Evolutionary conservation across 257 asterid species (phyloP).

Genomic region (Lycium ferocissimum): DNA sequence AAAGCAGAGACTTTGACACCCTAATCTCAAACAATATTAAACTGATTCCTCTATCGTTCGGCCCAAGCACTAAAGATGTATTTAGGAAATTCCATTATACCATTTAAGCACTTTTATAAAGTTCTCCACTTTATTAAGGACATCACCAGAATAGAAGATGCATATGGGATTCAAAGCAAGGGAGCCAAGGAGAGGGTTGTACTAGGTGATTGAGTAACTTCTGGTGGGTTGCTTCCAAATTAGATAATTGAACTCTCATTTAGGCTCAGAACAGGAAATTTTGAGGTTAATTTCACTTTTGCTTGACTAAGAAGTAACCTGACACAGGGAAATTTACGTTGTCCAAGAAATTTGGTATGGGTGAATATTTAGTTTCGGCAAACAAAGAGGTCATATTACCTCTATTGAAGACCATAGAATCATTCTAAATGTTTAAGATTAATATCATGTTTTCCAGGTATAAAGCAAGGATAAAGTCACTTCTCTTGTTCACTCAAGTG

Average conservation of each 20-base stretch:
- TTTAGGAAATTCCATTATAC: neutral
- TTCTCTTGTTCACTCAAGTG: constrained; percentile 9
- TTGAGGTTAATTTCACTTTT: neutral
- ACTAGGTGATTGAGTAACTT: neutral
- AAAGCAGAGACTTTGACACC: neutral
- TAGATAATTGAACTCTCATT: neutral
- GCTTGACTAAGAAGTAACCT: neutral
- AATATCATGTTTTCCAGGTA: neutral
- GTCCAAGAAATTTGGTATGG: neutral
- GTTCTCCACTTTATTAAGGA: neutral
- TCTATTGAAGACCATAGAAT: constrained; percentile 13
- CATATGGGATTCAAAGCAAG: constrained; percentile 8
- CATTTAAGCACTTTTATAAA: neutral
- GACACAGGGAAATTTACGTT: neutral
- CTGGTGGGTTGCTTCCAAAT: neutral
- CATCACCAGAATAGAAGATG: neutral
- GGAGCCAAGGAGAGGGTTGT: neutral
- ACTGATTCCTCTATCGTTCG: neutral
- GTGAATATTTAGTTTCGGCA: neutral
- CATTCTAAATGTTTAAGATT: constrained; percentile 3
- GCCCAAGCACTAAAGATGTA: neutral
- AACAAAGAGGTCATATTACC: constrained; percentile 10
- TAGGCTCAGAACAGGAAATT: neutral
- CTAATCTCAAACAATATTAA: neutral
- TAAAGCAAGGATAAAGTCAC: neutral